These are phyloP conservation scores for Suillus lakei DNA, from an alignment of 768 basidiomycete genomes.

Conservation along the genomic window DNA sequence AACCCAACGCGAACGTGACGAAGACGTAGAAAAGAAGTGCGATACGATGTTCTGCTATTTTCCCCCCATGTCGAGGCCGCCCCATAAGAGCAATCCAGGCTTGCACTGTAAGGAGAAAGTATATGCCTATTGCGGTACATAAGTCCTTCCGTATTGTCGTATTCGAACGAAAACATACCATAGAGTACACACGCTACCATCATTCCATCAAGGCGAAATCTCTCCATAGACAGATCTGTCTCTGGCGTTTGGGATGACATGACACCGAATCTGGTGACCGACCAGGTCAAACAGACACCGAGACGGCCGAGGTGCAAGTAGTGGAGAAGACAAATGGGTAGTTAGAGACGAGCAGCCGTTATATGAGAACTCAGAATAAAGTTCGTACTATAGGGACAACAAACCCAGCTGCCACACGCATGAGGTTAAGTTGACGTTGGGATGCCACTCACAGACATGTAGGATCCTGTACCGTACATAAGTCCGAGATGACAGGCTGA, in stretches of 20 bases:
- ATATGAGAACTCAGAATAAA: background rate
- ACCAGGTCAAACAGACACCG: too few species aligned
- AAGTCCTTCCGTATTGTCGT: background rate
- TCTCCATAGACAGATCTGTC: background rate
- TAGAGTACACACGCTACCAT: background rate
- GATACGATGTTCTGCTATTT: conserved; percentile 2
- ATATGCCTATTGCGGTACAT: conserved; percentile 17
- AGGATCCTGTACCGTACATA: background rate
- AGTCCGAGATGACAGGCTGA: too few species aligned
- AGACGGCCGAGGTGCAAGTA: too few species aligned
- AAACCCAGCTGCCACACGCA: background rate
- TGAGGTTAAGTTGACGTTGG: background rate
- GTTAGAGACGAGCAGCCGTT: background rate
- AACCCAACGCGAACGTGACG: conserved; percentile 30
- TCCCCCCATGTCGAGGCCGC: conserved; percentile 5
- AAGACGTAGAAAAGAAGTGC: conserved; percentile 23
- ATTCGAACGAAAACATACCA: background rate
- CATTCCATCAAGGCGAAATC: background rate
- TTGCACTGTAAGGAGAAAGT: conserved; percentile 24
- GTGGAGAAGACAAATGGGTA: background rate
- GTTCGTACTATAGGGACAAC: background rate
- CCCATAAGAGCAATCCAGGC: conserved; percentile 12
- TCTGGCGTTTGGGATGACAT: background rate
- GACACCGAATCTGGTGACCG: background rate
- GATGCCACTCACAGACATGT: background rate